phyloP scores from a whole-genome alignment of 345 rosid species.

The Durio zibethinus region DNA sequence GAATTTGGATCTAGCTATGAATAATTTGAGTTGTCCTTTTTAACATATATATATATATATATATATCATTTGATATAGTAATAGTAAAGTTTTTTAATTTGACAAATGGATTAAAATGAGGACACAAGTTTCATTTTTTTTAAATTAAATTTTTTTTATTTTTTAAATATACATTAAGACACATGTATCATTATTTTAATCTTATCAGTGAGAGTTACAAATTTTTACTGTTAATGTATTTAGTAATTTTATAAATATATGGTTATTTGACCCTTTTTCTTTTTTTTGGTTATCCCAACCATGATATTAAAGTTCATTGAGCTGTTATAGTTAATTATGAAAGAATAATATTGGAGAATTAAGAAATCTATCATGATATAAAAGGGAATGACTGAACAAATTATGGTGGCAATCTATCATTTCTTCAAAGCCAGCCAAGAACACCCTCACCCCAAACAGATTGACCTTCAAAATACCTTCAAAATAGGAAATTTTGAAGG shows the following conservation, averaged over 20 bases:
- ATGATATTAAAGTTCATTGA: neutral
- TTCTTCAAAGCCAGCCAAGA: neutral
- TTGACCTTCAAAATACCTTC: neutral
- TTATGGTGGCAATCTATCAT: neutral
- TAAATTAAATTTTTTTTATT: too few relatives aligned
- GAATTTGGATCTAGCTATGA: neutral
- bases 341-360: neutral
- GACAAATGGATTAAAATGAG: too few relatives aligned
- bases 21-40: neutral
- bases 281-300: too few relatives aligned
- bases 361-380: too few relatives aligned
- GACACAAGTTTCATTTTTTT: too few relatives aligned
- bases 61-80: too few relatives aligned
- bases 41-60: neutral
- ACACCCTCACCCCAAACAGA: neutral
- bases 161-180: too few relatives aligned
- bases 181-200: too few relatives aligned
- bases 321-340: neutral
- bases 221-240: too few relatives aligned
- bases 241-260: too few relatives aligned
- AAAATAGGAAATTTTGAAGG: neutral
- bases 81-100: too few relatives aligned
- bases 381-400: neutral
- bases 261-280: neutral
- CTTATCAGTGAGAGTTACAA: too few relatives aligned